phyloP scores from a whole-genome alignment of 768 basidiomycete species.

The Mycena latifolia region DNA sequence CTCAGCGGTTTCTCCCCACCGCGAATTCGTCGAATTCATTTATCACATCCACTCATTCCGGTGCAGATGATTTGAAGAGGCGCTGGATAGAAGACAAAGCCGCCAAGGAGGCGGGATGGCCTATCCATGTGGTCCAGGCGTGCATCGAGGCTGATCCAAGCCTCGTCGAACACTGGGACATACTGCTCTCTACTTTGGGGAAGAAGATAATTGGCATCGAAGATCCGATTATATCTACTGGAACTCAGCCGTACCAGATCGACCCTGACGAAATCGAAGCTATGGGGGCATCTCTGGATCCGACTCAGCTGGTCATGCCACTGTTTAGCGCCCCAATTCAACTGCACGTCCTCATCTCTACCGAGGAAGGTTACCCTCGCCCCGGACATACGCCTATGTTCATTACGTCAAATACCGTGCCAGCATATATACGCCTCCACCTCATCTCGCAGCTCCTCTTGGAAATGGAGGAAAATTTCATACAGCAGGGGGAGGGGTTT shows the following conservation, averaged over 20 bases:
- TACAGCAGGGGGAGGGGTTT: slow-evolving; percentile 79
- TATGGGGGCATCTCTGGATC: slow-evolving; percentile 66
- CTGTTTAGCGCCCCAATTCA: slow-evolving; percentile 73
- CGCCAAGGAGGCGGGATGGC: slow-evolving; percentile 88
- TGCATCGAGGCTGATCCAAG: slow-evolving; percentile 52
- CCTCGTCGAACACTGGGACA: slow-evolving; percentile 62
- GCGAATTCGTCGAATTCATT: slow-evolving; percentile 79
- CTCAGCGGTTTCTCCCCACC: slow-evolving; percentile 73
- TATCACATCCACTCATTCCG: slow-evolving; percentile 73
- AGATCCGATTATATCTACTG: slow-evolving; percentile 36
- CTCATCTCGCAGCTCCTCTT: slow-evolving; percentile 76
- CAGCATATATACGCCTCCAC: slow-evolving; percentile 88
- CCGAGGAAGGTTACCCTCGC: slow-evolving; percentile 56
- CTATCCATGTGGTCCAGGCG: slow-evolving; percentile 74
- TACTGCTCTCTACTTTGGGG: slow-evolving; percentile 68
- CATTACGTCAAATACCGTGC: slow-evolving; percentile 73
- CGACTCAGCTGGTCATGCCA: slow-evolving; percentile 68
- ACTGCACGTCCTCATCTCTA: slow-evolving; percentile 74
- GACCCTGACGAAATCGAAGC: slow-evolving; percentile 62
- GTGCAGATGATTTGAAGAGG: slow-evolving; percentile 70
- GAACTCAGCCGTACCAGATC: slow-evolving; percentile 47
- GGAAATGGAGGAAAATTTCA: slow-evolving; percentile 66
- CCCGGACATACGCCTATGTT: slow-evolving; percentile 77
- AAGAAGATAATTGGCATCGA: slow-evolving; percentile 63
- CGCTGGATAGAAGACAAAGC: slow-evolving; percentile 88